Base-by-base conservation (phyloP, 257 asterid species). In the Oldenlandia corymbosa region DNA sequence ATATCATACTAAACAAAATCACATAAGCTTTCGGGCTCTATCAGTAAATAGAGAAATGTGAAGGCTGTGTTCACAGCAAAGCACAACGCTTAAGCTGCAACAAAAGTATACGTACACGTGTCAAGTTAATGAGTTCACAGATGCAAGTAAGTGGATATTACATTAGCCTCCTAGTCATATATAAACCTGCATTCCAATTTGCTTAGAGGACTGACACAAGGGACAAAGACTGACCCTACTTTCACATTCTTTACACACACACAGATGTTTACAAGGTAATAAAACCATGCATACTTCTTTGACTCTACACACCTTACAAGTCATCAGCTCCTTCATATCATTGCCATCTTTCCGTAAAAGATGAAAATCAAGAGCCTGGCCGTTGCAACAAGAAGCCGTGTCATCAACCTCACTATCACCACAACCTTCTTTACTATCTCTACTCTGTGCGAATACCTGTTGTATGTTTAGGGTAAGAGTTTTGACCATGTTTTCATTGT, bases 401-500 rank as follows among this genome's bases (percentile, higher is more conserved):
- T 90, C 97, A 28, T 85, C 87, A 10, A 87, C 81, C 83, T 90
- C 99, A 20, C 96, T 93, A 62, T 93, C 99, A 23, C 99, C 99
- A 67, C 96, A 88, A 51, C 99, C 99, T 83, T 93, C 99, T 79
- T 85, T 90, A 68, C 96, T 85, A 53, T 93, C 96, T 73, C 87
- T 62, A 76, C 91, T 78, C 30, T 79, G 94, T 3, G 94, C 91
- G 49, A 82, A 84, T 48, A 81, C 88, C 71, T 84, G 94, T 59
- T 86, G 93, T 17, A 93, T 85, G 67, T 81, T 93, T 18, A 73
- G 67, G 77, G 85, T 84, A 10, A 93, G 92, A 10, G 81, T 80
- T 81, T 75, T 90, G 68, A 93, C 84, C 85, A 85, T 76, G 79
- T 67, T 87, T 71, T 89, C 97, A 4, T 80, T 84, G 85, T 82